Evolutionary conservation across 2,329 filamentous ascomycete genomes (phyloP).

Genomic region (Colletotrichum cereale): DNA sequence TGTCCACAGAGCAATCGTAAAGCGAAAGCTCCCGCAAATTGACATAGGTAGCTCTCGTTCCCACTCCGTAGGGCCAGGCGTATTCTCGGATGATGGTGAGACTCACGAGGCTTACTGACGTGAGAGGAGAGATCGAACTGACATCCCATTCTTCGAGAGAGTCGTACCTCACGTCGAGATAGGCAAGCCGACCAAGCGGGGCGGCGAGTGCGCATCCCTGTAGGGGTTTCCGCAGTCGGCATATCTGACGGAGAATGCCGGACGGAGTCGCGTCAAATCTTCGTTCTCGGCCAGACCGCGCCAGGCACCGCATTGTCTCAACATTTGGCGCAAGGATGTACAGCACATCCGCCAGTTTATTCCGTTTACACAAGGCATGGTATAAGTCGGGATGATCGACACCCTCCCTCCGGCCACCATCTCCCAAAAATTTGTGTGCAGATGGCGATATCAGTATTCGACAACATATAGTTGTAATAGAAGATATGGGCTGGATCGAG

Average conservation of each 20-base stretch:
- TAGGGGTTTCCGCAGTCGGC: accelerated
- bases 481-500: accelerated
- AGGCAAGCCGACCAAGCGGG: neutral
- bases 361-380: neutral
- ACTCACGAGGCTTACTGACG: neutral
- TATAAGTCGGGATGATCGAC: neutral
- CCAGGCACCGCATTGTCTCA: neutral
- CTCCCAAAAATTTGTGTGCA: neutral
- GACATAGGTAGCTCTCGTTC: no score
- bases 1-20: neutral
- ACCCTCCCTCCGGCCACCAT: neutral
- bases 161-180: neutral
- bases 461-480: neutral
- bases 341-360: neutral
- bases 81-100: neutral
- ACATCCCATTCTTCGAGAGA: accelerated
- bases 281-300: accelerated
- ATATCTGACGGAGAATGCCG: neutral
- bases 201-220: accelerated
- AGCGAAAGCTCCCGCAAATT: neutral
- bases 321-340: neutral
- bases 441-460: no score
- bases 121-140: accelerated
- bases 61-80: neutral
- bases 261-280: neutral